Evolutionary conservation across 805 yeast genomes (phyloP), one percentile per base, ranked within the genome.

Genomic region (Candida alai): DNA sequence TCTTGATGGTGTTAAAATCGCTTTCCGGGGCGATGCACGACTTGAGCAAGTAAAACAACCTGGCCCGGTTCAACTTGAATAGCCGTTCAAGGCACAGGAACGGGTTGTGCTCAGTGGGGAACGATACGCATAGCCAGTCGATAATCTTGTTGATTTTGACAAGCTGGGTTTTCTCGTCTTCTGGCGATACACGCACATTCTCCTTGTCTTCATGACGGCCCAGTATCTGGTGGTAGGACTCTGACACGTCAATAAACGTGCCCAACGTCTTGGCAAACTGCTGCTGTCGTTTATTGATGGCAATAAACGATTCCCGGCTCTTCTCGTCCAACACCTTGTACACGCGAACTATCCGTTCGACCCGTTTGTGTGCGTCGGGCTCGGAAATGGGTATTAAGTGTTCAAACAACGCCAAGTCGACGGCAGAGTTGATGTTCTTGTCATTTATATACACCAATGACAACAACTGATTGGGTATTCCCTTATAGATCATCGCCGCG

Each of bases 401-500:
- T 38, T 81, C 87, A 44, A 79, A 70, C 2, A 88, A 44, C 0
- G 70, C 58, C 3, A 58, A 41, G 51, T 87, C 96, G 10, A 86
- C 82, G 9, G 72, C 60, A 9, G 79, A 70, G 37, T 80, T 85
- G 32, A 85, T 79, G 7, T 67, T 63, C 33, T 60, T 69, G 45
- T 84, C 88, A 51, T 86, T 85, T 42, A 88, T 80, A 48, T 84
- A 88, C 32, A 82, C 69, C 28, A 85, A 65, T 15, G 77, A 74
- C 29, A 88, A 59, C 1, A 88, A 54, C 15, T 71, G 69, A 28
- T 76, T 74, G 1, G 96, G 96, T 17, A 87, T 77, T 52, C 68
- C 66, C 4, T 57, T 34, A n/a, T n/a, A n/a, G 6, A 76, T 49
- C 16, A 62, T 39, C 5, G 51, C 49, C 4, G 41, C 52, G 14